Conservation (phyloP, 2,329 filamentous ascomycete species). For the Diaporthe eres region DNA sequence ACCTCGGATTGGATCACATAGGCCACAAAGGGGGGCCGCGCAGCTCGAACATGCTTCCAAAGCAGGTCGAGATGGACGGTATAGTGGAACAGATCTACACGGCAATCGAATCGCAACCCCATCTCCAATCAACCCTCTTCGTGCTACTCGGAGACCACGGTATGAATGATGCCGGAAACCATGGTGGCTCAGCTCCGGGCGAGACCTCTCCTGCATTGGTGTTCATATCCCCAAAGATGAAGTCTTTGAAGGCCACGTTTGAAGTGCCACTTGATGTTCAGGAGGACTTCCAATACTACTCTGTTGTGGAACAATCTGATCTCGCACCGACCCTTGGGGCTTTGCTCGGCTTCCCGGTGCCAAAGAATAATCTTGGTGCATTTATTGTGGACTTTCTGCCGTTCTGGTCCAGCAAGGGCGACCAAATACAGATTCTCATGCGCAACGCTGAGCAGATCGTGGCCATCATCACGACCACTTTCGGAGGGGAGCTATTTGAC, state of each 20-base stretch:
- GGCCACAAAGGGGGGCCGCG: constrained; percentile 94
- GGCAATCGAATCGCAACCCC: constrained; percentile 77
- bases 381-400: constrained; percentile 84
- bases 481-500: constrained; percentile 65
- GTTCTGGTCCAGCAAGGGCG: constrained; percentile 76
- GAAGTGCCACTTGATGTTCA: constrained; percentile 70
- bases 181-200: constrained; percentile 92
- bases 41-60: constrained; percentile 91
- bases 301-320: constrained; percentile 91
- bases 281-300: constrained; percentile 87
- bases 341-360: constrained; percentile 87
- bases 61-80: constrained; percentile 93
- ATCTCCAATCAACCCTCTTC: constrained; percentile 84
- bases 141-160: constrained; percentile 95
- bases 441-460: constrained; percentile 87
- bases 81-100: constrained; percentile 83
- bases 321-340: constrained; percentile 90
- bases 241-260: constrained; percentile 61
- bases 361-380: constrained; percentile 90
- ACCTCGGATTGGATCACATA: constrained; percentile 95
- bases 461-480: constrained; percentile 81
- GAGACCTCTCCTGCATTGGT: constrained; percentile 95
- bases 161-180: constrained; percentile 99
- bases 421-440: constrained; percentile 78
- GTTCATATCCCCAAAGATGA: constrained; percentile 89